phyloP scores from a whole-genome alignment of 768 basidiomycete species.

The Boletus sensibilis region DNA sequence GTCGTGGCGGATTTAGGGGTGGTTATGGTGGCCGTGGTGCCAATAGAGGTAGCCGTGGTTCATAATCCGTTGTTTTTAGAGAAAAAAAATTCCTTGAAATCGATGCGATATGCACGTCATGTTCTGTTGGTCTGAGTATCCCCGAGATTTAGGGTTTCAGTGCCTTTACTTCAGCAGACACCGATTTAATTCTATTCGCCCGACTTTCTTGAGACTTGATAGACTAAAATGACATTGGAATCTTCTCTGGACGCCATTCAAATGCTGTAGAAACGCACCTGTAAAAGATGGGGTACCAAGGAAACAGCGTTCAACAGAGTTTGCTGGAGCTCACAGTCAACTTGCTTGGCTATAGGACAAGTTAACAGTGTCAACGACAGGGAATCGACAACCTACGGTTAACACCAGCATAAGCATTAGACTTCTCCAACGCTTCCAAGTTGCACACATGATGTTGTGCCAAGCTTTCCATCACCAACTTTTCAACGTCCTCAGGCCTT shows the following conservation, averaged over 20 bases:
- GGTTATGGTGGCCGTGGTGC: slow-evolving; percentile 45
- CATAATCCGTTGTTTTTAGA: slow-evolving; percentile 27
- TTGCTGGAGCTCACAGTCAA: slow-evolving; percentile 25
- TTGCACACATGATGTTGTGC: slow-evolving; percentile 34
- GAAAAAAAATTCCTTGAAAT: background rate
- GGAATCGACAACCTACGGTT: slow-evolving; percentile 9
- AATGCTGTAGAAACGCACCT: slow-evolving; percentile 38
- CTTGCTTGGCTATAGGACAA: slow-evolving; percentile 16
- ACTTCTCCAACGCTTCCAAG: slow-evolving; percentile 21
- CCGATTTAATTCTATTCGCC: slow-evolving; percentile 43
- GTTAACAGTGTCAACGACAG: background rate
- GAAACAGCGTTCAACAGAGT: slow-evolving; percentile 37
- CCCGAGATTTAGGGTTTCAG: slow-evolving; percentile 40
- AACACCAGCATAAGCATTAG: background rate
- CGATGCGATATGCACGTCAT: background rate
- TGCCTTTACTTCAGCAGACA: slow-evolving; percentile 49
- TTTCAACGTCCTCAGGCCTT: slow-evolving; percentile 54
- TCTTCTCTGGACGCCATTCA: too few relatives aligned
- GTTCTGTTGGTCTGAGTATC: background rate
- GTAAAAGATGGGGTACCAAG: slow-evolving; percentile 47
- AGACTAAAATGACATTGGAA: slow-evolving; percentile 33
- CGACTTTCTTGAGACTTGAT: slow-evolving; percentile 52
- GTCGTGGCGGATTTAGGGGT: slow-evolving; percentile 48
- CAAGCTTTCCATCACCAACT: slow-evolving; percentile 39
- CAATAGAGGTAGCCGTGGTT: slow-evolving; percentile 48